These are phyloP conservation scores for Metarhizium guizhouense DNA, from an alignment of 2,329 filamentous ascomycete species.

Conservation along the genomic window DNA sequence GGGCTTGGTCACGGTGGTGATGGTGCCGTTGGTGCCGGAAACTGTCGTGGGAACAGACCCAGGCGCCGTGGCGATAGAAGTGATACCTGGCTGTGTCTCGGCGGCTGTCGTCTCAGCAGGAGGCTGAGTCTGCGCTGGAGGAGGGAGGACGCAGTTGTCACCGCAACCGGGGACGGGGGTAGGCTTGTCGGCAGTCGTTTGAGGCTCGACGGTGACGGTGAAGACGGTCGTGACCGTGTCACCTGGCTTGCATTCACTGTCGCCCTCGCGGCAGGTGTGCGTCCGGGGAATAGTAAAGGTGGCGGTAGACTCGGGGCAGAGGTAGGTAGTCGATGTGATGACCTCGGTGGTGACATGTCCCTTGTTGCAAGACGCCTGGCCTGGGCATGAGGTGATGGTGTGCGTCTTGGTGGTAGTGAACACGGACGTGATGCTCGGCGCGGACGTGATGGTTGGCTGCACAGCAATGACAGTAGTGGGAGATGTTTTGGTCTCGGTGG, in stretches of 20 bases:
- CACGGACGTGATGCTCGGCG: slow-evolving; percentile 22
- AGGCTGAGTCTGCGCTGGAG: slow-evolving; percentile 7
- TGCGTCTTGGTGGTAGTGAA: slow-evolving; percentile 45
- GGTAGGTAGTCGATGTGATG: slow-evolving; percentile 12
- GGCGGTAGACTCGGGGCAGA: slow-evolving; percentile 16
- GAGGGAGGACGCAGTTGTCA: slow-evolving; percentile 9
- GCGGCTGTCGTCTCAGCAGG: background rate
- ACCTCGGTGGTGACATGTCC: slow-evolving; percentile 15
- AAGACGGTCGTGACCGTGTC: slow-evolving; percentile 14
- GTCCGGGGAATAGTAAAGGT: slow-evolving; percentile 20
- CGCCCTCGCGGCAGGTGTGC: slow-evolving; percentile 17
- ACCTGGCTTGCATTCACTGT: slow-evolving; percentile 17
- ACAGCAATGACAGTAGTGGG: background rate
- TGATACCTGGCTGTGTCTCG: background rate
- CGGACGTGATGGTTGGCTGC: slow-evolving; percentile 4
- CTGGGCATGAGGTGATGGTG: slow-evolving; percentile 49
- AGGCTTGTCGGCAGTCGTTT: slow-evolving; percentile 14
- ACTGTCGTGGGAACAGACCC: background rate
- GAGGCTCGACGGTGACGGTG: slow-evolving; percentile 17
- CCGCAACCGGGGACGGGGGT: slow-evolving; percentile 14
- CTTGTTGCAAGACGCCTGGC: slow-evolving; percentile 27
- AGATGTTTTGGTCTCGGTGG: background rate
- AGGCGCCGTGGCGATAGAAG: background rate
- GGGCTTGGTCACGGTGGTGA: slow-evolving; percentile 4
- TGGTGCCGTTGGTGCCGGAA: slow-evolving; percentile 1